Evolutionary conservation across 1,284 basidiomycete genomes (phyloP), one percentile per base, ranked within the genome.

Genomic region (Coniferiporia sulphurascens): DNA sequence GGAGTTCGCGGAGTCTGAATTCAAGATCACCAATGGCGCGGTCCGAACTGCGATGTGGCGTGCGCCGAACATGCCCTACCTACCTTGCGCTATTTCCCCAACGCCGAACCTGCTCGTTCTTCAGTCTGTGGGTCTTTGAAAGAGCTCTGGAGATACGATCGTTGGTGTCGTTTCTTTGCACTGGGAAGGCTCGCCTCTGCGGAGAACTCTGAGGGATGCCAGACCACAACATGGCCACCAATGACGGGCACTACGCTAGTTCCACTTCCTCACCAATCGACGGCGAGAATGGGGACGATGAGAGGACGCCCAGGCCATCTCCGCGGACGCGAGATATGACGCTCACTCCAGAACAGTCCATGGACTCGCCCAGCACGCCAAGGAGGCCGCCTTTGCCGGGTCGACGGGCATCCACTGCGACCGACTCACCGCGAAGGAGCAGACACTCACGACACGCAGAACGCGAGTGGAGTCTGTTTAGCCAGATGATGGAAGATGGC

Each of bases 401-500:
- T 32, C 48, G 15, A 4, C 55, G 54, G 41, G 41, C 22, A 19
- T 17, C 44, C 21, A 45, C 59, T 35, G 48, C 52, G 1, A 15
- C 21, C 7, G 51, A 56, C 38, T 41, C 44, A 17, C 41, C 53
- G 34, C 41, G 38, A 34, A 48, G 53, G n/a, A 34, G 41, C 41
- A 56, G 41, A 22, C 45, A 10, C 21, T 9, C 54, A 17, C 59
- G 59, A 38, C 32, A 38, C 32, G 48, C 41, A 35, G 59, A 70
- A 5, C 73, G 65, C 5, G 77, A 82, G 71, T 91, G 89, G 89
- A 76, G 84, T 0, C 73, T 90, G 4, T 91, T 91, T 65, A 81
- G 78, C 3, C 84, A 89, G 66, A 69, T 87, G 38, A 87, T 90
- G 84, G 80, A 85, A 66, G 80, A 84, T 62, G 84, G 85, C 51